Evolutionary conservation across 257 asterid genomes (phyloP), one percentile per base, ranked within the genome.

Genomic region (Agastache rugosa): DNA sequence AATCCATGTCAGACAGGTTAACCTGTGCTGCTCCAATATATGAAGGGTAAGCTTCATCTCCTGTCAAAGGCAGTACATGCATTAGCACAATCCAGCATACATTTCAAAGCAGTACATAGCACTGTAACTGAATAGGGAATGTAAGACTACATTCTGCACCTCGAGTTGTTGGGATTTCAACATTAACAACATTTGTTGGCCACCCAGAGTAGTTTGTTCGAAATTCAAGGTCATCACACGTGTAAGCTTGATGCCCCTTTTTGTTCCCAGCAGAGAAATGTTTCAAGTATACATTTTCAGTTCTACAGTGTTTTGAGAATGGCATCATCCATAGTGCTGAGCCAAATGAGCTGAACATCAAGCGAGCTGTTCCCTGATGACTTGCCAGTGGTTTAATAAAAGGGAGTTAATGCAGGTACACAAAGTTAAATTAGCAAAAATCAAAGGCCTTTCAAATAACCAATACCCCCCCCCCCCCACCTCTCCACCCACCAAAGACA

Each of bases 351-450:
- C 88, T 95, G 93, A 85, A 85, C 97, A 95, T 92, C 95, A 88
- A 67, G 82, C 99, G 97, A 83, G 97, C 98, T 82, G 98, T 95
- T 77, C 98, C 99, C 99, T 95, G 98, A 82, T 83, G 86, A 83
- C 88, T 88, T 83, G 87, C 90, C 85, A 85, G 85, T 77, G 77
- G 75, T 75, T 75, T 82, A 45, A 78, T 74, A 73, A 80, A 75
- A 64, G 47, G 72, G 74, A 65, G 79, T 78, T 81, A 84, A 78
- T 70, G 82, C 81, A 82, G 66, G 73, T 34, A 63, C 68, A 78
- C 44, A 39, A 73, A 75, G 50, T 67, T 44, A 79, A 59, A 81
- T 16, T 27, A 44, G 79, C 41, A 68, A 17, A 71, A 75, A 48
- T 75, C 67, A 56, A 41, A 72, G 22, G 47, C 55, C 39, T 31